Evolutionary conservation across 495 filamentous ascomycete species (phyloP), one percentile per base, ranked within the genome.

Genomic region (Penicillium coffeae): DNA sequence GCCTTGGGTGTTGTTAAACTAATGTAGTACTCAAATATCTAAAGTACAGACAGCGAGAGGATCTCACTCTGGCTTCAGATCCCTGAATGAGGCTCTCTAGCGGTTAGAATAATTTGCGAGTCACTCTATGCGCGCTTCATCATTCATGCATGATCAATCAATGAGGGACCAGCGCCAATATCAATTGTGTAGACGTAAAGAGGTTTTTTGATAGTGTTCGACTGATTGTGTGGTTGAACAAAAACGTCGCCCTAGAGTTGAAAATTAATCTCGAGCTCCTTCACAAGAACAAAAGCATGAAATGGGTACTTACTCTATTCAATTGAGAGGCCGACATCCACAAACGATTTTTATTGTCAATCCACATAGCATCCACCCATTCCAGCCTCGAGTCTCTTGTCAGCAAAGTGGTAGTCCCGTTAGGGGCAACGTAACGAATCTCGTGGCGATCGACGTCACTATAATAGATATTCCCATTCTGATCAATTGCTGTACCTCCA

Each of bases 351-450:
- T 50, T 15, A 1, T 10, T 42, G 19, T 43, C 47, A 20, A 50
- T n/a, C 38, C 38, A 50, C 19, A 50, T 35, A 36, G 38, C 47
- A 36, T 50, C 47, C 10, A 48, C 22, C 46, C 46, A 48, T 10
- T 33, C 7, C n/a, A 48, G 38, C 3, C 46, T 40, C 3, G 13
- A 13, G 9, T 48, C 46, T 5, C 37, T 36, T 2, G 25, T 12
- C 36, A 48, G 13, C 36, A 41, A 13, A 12, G 38, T 36, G 18
- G 21, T 48, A 10, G 46, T 48, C 21, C 38, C 37, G 21, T 48
- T 48, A 8, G 46, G 37, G 1, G 37, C n/a, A 2, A 48, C 16
- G 7, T 14, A 12, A 7, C 36, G 21, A 18, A 48, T 34, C 36
- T 48, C 37, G 14, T 41, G 46, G 8, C 37, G 46, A 21, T 48